Evolutionary conservation across 257 asterid species (phyloP).

Genomic region (Solanum corneliomulleri): DNA sequence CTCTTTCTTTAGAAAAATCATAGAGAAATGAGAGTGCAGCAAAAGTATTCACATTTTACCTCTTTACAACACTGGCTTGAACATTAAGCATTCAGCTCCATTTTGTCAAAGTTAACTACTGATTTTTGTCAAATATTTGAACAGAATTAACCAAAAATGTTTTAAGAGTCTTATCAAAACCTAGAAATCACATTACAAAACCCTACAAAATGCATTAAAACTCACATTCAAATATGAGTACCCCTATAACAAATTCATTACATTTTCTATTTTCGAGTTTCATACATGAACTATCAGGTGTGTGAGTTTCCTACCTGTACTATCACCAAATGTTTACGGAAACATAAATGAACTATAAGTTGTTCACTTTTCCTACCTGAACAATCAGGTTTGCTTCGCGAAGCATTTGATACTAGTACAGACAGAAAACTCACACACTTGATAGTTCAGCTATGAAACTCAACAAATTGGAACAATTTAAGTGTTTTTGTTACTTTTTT

Average conservation of each 20-base stretch:
- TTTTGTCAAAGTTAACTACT: neutral
- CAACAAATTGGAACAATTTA: neutral
- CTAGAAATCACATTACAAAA: neutral
- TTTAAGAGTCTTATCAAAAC: neutral
- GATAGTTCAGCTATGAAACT: neutral
- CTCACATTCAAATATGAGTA: neutral
- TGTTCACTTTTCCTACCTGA: neutral
- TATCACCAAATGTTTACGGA: neutral
- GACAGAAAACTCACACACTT: neutral
- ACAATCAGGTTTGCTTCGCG: neutral
- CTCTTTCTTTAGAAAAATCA: constrained; percentile 3
- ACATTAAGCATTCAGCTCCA: neutral
- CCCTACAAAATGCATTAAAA: neutral
- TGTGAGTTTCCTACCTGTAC: neutral
- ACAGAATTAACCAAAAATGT: neutral
- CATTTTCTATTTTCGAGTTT: neutral
- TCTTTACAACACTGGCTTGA: neutral
- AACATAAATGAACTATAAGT: neutral
- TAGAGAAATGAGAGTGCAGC: neutral
- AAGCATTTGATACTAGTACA: neutral
- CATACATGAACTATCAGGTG: neutral
- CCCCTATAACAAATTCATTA: neutral
- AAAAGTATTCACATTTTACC: neutral
- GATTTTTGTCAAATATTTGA: neutral
- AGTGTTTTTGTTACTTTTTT: neutral